Evolutionary conservation across 2,329 filamentous ascomycete genomes (phyloP).

Genomic region (Hypoxylon sp.): DNA sequence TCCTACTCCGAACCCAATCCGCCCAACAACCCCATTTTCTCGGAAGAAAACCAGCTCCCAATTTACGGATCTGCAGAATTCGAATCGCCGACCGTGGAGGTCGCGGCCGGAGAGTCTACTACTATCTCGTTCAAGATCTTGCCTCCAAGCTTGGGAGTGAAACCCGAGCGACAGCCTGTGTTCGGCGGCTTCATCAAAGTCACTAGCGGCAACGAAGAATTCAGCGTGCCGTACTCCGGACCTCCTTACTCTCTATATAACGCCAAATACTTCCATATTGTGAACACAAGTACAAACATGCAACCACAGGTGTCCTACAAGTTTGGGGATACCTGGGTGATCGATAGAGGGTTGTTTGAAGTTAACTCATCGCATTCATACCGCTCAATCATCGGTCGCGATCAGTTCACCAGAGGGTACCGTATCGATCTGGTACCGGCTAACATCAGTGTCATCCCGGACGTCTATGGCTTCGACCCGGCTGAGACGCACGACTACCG

Average conservation of each 20-base stretch:
- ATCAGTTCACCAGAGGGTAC: conserved; percentile 38
- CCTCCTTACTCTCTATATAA: conserved; percentile 49
- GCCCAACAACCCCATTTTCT: conserved; percentile 34
- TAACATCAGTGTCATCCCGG: conserved; percentile 40
- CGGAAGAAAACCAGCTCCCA: conserved; percentile 41
- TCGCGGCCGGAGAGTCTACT: conserved; percentile 40
- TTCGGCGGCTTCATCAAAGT: conserved; percentile 50
- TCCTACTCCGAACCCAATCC: conserved; percentile 47
- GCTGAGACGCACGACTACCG: conserved; percentile 33
- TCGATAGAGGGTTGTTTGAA: conserved; percentile 22
- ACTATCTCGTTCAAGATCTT: conserved; percentile 42
- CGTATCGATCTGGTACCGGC: conserved; percentile 45
- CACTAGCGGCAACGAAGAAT: conserved; percentile 33
- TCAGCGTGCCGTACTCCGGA: conserved; percentile 49
- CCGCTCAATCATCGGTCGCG: conserved; percentile 35
- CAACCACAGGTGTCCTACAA: conserved; percentile 37
- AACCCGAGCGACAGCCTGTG: conserved; percentile 45
- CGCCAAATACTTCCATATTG: conserved; percentile 32
- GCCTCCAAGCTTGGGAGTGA: conserved; percentile 36
- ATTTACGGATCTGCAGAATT: conserved; percentile 48
- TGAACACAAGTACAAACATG: conserved; percentile 13
- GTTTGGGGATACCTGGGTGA: conserved; percentile 17
- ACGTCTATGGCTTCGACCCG: conserved; percentile 43
- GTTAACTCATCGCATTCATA: conserved; percentile 38
- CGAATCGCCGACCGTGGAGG: conserved; percentile 38